Evolutionary conservation across 306 rosid species (phyloP), one percentile per base, ranked within the genome.

Genomic region (Neltuma alba): DNA sequence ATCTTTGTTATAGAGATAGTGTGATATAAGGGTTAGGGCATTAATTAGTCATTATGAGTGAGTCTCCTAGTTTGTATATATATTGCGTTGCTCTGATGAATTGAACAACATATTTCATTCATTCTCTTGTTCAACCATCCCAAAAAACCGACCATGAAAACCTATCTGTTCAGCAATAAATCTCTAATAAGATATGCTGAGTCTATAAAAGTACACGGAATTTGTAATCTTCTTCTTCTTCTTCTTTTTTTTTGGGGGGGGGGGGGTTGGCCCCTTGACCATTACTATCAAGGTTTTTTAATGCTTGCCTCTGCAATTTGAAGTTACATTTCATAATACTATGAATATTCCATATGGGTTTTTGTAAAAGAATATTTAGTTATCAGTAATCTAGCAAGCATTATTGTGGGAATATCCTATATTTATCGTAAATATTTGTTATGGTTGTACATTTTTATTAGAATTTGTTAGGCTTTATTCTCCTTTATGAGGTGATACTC

Each of bases 351-450:
- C 40, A 44, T 45, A 72, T 25, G 64, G 52, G 21, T 71, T 70
- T 64, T 65, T 82, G 62, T 79, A 50, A 48, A 30, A 76, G 58
- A 82, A 9, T 78, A 4, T 33, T 66, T 45, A 3, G 21, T 72
- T 34, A 2, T 50, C 45, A 7, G 79, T 70, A 16, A 36, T 74
- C 60, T 62, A 68, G 31, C 45, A 55, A 31, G 58, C 79, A 71
- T 72, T 76, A n/a, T n/a, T n/a, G n/a, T n/a, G n/a, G n/a, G n/a
- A n/a, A n/a, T n/a, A n/a, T n/a, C n/a, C n/a, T n/a, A n/a, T n/a
- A n/a, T n/a, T n/a, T n/a, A n/a, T n/a, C n/a, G n/a, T n/a, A n/a
- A n/a, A n/a, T n/a, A n/a, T n/a, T n/a, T n/a, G n/a, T n/a, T n/a
- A n/a, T n/a, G n/a, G n/a, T n/a, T n/a, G n/a, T n/a, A n/a, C n/a